phyloP scores from a whole-genome alignment of 306 rosid genomes.

The Malus orientalis region DNA sequence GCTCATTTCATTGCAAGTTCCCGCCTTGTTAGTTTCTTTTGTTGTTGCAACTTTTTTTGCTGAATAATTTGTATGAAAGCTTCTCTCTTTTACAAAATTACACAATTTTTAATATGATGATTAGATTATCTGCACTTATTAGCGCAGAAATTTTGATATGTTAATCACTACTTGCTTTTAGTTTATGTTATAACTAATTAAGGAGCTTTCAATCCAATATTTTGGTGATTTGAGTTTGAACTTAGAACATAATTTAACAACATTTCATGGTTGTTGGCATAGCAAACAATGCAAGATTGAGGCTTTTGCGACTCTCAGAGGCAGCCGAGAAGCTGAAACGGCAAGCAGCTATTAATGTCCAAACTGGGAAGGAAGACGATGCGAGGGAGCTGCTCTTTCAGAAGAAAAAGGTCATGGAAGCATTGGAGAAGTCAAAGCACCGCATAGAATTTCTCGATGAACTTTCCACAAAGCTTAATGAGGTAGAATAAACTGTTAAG shows the following conservation, averaged over 20 bases:
- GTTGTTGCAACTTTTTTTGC: neutral
- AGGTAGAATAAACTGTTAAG: slow-evolving; percentile 39
- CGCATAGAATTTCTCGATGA: slow-evolving; percentile 82
- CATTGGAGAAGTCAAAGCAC: slow-evolving; percentile 68
- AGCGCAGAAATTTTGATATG: neutral
- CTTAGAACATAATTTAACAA: neutral
- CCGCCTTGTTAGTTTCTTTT: neutral
- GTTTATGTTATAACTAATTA: neutral
- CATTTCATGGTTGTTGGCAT: slow-evolving; percentile 19
- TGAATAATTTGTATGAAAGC: neutral
- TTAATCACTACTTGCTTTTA: neutral
- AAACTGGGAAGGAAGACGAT: slow-evolving; percentile 61
- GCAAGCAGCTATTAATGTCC: slow-evolving; percentile 69
- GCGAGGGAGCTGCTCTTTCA: slow-evolving; percentile 77
- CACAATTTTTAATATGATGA: neutral
- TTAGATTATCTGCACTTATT: neutral
- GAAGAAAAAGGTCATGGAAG: slow-evolving; percentile 85
- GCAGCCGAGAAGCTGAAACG: slow-evolving; percentile 86
- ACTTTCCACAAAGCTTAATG: slow-evolving; percentile 60
- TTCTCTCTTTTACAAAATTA: no score
- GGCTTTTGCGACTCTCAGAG: slow-evolving; percentile 79
- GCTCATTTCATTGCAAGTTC: neutral
- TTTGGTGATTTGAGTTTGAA: neutral
- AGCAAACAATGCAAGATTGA: slow-evolving; percentile 80
- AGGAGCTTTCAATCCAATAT: neutral